Percentiles rank a stretch among this genome's conserved stretches.
Evolutionary conservation across 2,329 filamentous ascomycete genomes (phyloP).

Genomic region (Ramichloridium luteum): DNA sequence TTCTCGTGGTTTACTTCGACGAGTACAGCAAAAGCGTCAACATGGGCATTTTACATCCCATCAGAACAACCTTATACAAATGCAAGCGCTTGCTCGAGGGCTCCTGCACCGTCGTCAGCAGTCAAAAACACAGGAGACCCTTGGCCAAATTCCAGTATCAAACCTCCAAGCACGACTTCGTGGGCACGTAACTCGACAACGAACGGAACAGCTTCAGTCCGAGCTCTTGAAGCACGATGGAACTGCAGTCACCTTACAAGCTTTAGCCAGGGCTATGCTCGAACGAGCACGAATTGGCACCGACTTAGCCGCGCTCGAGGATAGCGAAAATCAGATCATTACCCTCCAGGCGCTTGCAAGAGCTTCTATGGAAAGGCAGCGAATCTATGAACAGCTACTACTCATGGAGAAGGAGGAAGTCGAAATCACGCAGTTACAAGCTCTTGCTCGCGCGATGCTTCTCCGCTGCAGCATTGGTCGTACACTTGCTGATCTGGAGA

Average conservation of each 20-base stretch:
- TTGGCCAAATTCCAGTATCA: constrained; percentile 15
- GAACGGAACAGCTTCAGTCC: constrained; percentile 17
- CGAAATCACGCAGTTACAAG: constrained; percentile 60
- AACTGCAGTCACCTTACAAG: constrained; percentile 39
- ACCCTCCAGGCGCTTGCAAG: constrained; percentile 55
- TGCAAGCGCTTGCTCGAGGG: constrained; percentile 33
- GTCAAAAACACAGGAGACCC: constrained; percentile 19
- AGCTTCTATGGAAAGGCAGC: constrained; percentile 51
- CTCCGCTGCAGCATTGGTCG: constrained; percentile 61
- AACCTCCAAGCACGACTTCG: constrained; percentile 32
- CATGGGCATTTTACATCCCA: constrained; percentile 21
- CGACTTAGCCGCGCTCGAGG: constrained; percentile 42
- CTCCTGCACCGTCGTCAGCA: constrained; percentile 27
- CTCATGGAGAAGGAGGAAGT: constrained; percentile 57
- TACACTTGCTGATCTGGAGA: constrained; percentile 64
- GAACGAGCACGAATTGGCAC: constrained; percentile 32
- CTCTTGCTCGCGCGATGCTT: constrained; percentile 65
- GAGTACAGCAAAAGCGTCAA: constrained; percentile 29
- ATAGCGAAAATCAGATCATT: constrained; percentile 44
- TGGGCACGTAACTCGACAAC: constrained; percentile 16
- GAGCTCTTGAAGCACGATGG: constrained; percentile 34
- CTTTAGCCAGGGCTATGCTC: constrained; percentile 37
- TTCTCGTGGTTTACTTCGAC: constrained; percentile 53
- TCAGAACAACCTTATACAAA: constrained; percentile 16
- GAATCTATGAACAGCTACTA: constrained; percentile 51